phyloP scores from a whole-genome alignment of 805 yeast genomes.

The Yueomyces sinensis region DNA sequence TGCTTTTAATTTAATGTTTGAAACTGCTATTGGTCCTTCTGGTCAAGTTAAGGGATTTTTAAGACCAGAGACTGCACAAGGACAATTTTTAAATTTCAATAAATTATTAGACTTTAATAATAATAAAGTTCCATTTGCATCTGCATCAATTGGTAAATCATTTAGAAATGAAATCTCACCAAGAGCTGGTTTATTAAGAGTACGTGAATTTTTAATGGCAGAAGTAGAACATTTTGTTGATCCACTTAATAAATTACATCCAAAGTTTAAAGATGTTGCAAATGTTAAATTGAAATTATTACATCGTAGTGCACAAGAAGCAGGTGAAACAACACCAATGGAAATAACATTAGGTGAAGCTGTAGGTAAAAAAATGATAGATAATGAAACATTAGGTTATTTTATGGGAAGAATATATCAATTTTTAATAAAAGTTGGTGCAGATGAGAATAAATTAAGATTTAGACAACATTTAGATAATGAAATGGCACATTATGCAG shows the following conservation, averaged over 20 bases:
- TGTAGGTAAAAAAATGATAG: conserved; percentile 74
- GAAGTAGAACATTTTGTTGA: conserved; percentile 97
- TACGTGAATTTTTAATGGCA: conserved; percentile 97
- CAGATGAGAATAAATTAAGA: conserved; percentile 66
- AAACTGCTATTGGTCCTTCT: conserved; percentile 96
- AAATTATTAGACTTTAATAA: conserved; percentile 90
- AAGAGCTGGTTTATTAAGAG: conserved; percentile 91
- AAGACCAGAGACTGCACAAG: conserved; percentile 99
- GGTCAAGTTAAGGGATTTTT: conserved; percentile 89
- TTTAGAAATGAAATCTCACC: conserved; percentile 98
- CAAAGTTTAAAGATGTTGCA: conserved; percentile 60
- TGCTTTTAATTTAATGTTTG: conserved; percentile 96
- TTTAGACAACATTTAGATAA: conserved; percentile 97
- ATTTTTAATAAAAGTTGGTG: conserved; percentile 80
- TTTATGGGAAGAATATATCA: conserved; percentile 84
- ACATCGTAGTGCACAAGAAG: conserved; percentile 77
- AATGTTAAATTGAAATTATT: conserved; percentile 62
- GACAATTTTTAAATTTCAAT: conserved; percentile 90
- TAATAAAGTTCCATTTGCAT: conserved; percentile 94
- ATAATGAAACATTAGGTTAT: conserved; percentile 92
- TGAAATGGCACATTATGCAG: conserved; percentile 99
- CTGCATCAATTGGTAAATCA: conserved; percentile 95
- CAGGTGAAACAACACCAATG: conserved; percentile 59
- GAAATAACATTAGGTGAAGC: conserved; percentile 78
- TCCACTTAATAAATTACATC: conserved; percentile 74